Percentiles rank a stretch among this genome's conserved stretches.
Evolutionary conservation across 1,284 basidiomycete species (phyloP).

Genomic region (Heterobasidion occidentale): DNA sequence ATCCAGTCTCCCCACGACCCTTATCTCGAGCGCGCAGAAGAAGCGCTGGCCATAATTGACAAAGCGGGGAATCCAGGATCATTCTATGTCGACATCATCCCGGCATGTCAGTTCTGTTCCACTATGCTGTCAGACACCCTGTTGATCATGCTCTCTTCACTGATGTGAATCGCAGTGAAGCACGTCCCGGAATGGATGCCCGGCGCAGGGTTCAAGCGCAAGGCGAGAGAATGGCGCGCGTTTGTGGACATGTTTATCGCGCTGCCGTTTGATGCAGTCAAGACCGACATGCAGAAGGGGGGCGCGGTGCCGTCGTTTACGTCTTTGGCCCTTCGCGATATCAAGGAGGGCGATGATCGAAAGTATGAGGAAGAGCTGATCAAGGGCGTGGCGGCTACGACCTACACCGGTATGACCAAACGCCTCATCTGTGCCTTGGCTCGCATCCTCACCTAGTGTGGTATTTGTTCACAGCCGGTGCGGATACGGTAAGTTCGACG

Average conservation of each 20-base stretch:
- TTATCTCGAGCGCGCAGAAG: conserved; percentile 13
- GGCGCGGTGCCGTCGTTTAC: conserved; percentile 13
- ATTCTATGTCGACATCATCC: conserved; percentile 16
- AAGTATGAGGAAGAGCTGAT: conserved; percentile 13
- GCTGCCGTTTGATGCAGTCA: conserved; percentile 15
- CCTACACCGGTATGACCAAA: conserved; percentile 11
- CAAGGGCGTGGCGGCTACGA: conserved; percentile 13
- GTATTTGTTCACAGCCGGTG: conserved; percentile 10
- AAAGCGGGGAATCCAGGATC: conserved; percentile 13
- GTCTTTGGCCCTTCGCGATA: conserved; percentile 15
- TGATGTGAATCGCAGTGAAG: conserved; percentile 10
- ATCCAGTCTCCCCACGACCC: conserved; percentile 12
- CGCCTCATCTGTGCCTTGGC: background rate
- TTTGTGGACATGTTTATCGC: conserved; percentile 12
- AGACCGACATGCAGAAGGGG: conserved; percentile 13
- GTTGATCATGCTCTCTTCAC: background rate
- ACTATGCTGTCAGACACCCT: too few relatives aligned
- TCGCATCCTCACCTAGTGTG: background rate
- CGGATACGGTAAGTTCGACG: conserved; percentile 11
- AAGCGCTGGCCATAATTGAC: conserved; percentile 11
- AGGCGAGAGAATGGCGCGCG: conserved; percentile 16
- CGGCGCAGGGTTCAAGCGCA: conserved; percentile 21
- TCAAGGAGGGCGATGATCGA: conserved; percentile 11
- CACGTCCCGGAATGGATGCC: conserved; percentile 22
- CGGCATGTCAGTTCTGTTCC: conserved; percentile 9